A percentile compares a stretch with the other conserved stretches of the same genome.
These are phyloP conservation scores for Candida nitratophila DNA, from an alignment of 805 yeast genomes.

Conservation along the genomic window DNA sequence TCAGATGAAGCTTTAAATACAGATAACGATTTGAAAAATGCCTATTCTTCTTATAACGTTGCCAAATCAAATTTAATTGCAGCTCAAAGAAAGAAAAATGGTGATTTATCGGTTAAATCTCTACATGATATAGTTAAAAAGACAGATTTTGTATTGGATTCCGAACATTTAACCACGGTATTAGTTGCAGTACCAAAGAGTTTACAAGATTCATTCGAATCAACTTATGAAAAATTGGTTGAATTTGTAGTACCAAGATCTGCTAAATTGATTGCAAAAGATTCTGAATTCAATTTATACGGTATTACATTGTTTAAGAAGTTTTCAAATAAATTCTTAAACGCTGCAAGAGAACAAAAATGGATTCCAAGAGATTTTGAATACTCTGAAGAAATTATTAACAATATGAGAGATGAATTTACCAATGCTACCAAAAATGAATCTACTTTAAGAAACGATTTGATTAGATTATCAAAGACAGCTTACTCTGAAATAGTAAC, in stretches of 20 bases:
- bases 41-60: conserved; percentile 66
- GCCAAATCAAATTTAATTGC: conserved; percentile 82
- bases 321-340: conserved; percentile 59
- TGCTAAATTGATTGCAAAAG: conserved; percentile 63
- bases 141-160: conserved; percentile 73
- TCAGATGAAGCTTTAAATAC: conserved; percentile 73
- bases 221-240: conserved; percentile 67
- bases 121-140: conserved; percentile 83
- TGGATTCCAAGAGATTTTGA: conserved; percentile 91
- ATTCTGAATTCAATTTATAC: conserved; percentile 67
- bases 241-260: conserved; percentile 89
- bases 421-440: conserved; percentile 71
- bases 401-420: conserved; percentile 70
- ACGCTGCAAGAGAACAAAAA: conserved; percentile 72
- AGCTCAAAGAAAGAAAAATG: conserved; percentile 88
- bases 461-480: conserved; percentile 74
- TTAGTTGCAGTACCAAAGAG: conserved; percentile 81
- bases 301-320: conserved; percentile 83
- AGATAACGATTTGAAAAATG: conserved; percentile 76
- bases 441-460: conserved; percentile 63
- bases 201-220: conserved; percentile 51
- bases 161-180: conserved; percentile 83
- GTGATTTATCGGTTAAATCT: conserved; percentile 87
- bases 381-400: conserved; percentile 71
- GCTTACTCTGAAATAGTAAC: conserved; percentile 85